These are phyloP conservation scores for Pichia ethanolica DNA, from an alignment of 805 yeast genomes.

Conservation along the genomic window DNA sequence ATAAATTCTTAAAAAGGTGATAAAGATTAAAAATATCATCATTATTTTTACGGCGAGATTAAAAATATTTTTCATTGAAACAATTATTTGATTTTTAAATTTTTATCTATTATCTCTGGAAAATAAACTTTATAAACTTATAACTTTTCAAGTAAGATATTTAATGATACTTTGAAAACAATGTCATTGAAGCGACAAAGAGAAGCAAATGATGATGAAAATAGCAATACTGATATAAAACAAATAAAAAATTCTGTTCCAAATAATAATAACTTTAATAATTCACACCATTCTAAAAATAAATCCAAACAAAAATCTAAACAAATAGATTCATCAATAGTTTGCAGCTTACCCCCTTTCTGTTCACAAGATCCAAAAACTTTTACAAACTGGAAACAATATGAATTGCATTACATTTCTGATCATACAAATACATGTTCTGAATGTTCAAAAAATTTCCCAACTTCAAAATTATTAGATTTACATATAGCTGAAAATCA, in stretches of 20 bases:
- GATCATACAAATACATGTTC: slow-evolving; percentile 28
- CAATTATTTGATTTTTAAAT: too few relatives aligned
- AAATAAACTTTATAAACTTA: too few relatives aligned
- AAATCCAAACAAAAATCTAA: neutral
- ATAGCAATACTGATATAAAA: neutral
- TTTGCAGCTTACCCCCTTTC: slow-evolving; percentile 20
- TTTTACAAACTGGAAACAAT: slow-evolving; percentile 8
- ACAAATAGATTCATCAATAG: slow-evolving; percentile 1
- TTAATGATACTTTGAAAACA: too few relatives aligned
- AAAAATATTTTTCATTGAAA: too few relatives aligned
- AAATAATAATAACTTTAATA: neutral
- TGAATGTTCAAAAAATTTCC: slow-evolving; percentile 35
- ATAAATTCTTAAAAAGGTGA: too few relatives aligned
- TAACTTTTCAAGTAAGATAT: too few relatives aligned
- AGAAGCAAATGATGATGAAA: slow-evolving; percentile 9
- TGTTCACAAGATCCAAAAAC: slow-evolving; percentile 11
- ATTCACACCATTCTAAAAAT: neutral
- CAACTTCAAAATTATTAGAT: slow-evolving; percentile 34
- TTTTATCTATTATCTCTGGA: too few relatives aligned
- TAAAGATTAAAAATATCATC: too few relatives aligned
- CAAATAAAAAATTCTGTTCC: neutral
- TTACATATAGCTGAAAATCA: slow-evolving; percentile 49
- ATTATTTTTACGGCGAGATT: too few relatives aligned
- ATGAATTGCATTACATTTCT: slow-evolving; percentile 22
- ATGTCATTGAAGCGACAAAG: slow-evolving; percentile 10